Conservation (phyloP, 768 basidiomycete species). For the Calvatia gigantea region DNA sequence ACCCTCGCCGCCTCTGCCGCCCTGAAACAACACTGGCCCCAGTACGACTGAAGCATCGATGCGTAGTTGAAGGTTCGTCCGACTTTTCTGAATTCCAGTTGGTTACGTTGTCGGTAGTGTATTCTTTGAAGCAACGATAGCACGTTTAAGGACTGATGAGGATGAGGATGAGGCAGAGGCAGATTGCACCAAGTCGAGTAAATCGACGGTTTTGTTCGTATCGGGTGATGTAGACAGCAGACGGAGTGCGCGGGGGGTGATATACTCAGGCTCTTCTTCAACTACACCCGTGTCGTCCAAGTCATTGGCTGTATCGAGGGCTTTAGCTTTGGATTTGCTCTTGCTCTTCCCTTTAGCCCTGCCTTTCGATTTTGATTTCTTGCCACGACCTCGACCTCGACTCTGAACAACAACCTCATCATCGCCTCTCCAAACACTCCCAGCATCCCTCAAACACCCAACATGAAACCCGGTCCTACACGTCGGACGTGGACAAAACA, state of each 20-base stretch:
- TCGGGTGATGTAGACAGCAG: conserved; percentile 37
- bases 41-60: too few species aligned
- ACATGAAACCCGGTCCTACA: conserved; percentile 50
- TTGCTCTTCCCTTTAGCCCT: background rate
- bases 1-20: background rate
- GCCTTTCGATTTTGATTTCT: background rate
- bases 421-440: conserved; percentile 16
- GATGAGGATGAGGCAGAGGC: background rate
- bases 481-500: conserved; percentile 52
- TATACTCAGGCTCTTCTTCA: background rate
- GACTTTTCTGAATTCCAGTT: background rate
- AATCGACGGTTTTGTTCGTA: conserved; percentile 23
- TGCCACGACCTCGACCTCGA: background rate
- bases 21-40: background rate
- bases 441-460: conserved; percentile 34
- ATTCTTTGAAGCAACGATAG: background rate
- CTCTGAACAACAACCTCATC: conserved; percentile 13
- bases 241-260: conserved; percentile 17
- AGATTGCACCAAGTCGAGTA: conserved; percentile 17
- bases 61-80: background rate
- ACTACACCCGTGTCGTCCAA: conserved; percentile 10
- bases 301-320: background rate
- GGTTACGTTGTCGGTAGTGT: background rate
- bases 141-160: background rate
- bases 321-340: background rate